Evolutionary conservation across 1,284 basidiomycete genomes (phyloP), one percentile per base, ranked within the genome.

Genomic region (Volvariella volvacea): DNA sequence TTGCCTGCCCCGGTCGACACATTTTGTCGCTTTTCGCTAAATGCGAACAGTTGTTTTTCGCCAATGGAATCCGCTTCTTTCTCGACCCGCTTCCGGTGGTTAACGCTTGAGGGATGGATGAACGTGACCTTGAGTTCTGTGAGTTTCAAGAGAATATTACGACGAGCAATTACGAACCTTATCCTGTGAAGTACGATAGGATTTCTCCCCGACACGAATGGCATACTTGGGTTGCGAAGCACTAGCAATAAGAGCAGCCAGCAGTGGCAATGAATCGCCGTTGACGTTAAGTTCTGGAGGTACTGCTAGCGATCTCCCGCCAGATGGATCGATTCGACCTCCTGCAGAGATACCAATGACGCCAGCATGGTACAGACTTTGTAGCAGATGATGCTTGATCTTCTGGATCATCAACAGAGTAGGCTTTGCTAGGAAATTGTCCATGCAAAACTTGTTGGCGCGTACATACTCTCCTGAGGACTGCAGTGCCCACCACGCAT

Each of bases 211-310:
- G n/a, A 78, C 80, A 30, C 87, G 73, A 44, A 97, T 79, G 2
- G 90, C 93, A 66, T 93, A 96, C 63, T 96, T 95, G n/a, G 94
- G 94, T 52, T 93, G 91, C 0, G 80, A 80, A 0, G 91, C 90
- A 43, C 92, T 79, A 2, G 92, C 82, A 53, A 97, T 87, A 43
- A 98, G 70, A 1, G 88, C 91, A 9, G 88, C 83, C 15, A 96
- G 68, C n/a, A 97, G 64, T 12, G 94, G 87, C 4, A 83, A 63
- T 33, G 83, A 89, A 43, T 87, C 72, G 25, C 78, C 78, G 58
- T 97, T 91, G 50, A 66, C 69, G 57, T 89, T 91, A 47, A 95
- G 65, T 51, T 80, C 76, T 2, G 71, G 62, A 4, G 91, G 91
- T 8, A 92, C 73, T 3, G 51, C 56, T 45, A 66, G 48, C 15